Base-by-base conservation (phyloP, 2,329 filamentous ascomycete species). In the Xylaria hypoxylon region DNA sequence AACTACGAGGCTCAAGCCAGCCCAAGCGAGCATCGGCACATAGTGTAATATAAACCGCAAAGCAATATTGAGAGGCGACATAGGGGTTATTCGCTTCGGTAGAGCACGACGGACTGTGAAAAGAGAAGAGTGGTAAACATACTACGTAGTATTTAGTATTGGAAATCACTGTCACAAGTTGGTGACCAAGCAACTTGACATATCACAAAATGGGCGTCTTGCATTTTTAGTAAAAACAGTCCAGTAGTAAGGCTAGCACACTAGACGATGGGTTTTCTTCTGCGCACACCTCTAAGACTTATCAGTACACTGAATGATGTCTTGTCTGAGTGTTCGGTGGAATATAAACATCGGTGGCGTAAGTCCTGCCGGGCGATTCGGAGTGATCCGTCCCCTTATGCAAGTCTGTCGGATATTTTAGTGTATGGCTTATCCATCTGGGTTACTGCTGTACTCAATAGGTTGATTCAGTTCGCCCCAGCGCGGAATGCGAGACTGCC, bases 331-430 rank as follows among this genome's bases (percentile, higher is more conserved):
- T 15, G n/a, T 15, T 55, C 59, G 59, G 59, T 47, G n/a, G 26
- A 55, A 62, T 62, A 61, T 40, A 55, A 38, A 38, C 59, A 26
- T 55, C 40, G 22, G 50, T 55, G 59, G 48, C 50, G 59, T 28
- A 47, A 35, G 59, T 62, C 28, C 28, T 8, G 28, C 59, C 50
- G 50, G 58, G 35, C 44, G 6, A 19, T 22, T 52, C 35, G 45
- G 47, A 22, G 22, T 47, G 26, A 52, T 48, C 48, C 50, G 59
- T 28, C 48, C 3, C 15, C 40, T 44, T 33, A 51, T 61, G 59
- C 48, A 26, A 40, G 19, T 31, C 40, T 35, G 48, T 45, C 48
- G 35, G 47, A 44, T 60, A 33, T 52, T 45, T 52, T 35, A 40
- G 19, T 26, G 24, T 38, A 22, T 26, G 26, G 42, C 33, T 28